Evolutionary conservation across 441 rosid genomes (phyloP).

Genomic region (Euphorbia celastroides): DNA sequence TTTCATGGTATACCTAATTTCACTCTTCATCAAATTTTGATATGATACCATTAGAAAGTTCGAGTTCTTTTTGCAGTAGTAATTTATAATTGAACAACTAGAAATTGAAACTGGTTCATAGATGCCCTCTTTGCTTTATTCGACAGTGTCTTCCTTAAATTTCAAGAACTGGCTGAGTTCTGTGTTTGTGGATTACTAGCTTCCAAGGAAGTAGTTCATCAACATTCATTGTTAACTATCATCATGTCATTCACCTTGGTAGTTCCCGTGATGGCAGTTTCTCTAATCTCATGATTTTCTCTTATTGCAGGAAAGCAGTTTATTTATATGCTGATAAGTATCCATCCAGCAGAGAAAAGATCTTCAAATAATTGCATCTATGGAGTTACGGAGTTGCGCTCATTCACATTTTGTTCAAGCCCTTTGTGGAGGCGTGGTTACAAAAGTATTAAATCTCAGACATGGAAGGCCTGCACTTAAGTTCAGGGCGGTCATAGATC

Average conservation of each 20-base stretch:
- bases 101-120: neutral
- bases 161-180: neutral
- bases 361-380: constrained; percentile 7
- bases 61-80: neutral
- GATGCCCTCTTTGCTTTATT: neutral
- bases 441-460: constrained; percentile 28
- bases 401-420: constrained; percentile 41
- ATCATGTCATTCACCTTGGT: neutral
- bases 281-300: neutral
- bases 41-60: neutral
- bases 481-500: constrained; percentile 35
- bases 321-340: neutral
- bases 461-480: constrained; percentile 37
- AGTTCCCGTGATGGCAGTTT: neutral
- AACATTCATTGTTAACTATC: neutral
- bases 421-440: constrained; percentile 27
- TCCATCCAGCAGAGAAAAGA: neutral
- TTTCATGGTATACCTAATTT: neutral
- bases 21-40: neutral
- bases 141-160: neutral
- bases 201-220: neutral
- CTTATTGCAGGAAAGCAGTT: neutral
- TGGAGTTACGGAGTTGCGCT: constrained; percentile 44
- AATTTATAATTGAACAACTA: neutral
- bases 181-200: neutral